Evolutionary conservation across 2,329 filamentous ascomycete species (phyloP).

Genomic region (Apiospora sp.): DNA sequence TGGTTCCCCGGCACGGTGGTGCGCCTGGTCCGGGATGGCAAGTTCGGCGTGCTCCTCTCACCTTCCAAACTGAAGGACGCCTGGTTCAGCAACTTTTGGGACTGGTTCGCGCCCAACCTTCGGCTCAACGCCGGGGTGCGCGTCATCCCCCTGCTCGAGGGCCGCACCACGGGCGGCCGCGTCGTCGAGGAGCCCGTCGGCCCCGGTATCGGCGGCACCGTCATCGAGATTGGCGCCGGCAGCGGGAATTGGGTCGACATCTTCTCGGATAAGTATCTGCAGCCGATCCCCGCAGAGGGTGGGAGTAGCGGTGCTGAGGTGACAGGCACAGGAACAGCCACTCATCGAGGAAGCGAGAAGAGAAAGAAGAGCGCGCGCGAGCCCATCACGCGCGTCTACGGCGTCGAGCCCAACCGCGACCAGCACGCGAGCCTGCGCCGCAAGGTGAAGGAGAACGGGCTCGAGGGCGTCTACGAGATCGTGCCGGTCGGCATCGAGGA

Average conservation of each 20-base stretch:
- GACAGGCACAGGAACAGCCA: not conserved
- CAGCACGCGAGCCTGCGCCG: conserved; percentile 57
- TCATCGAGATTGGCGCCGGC: conserved; percentile 70
- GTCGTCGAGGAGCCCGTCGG: conserved; percentile 44
- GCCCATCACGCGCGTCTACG: conserved; percentile 60
- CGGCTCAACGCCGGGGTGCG: conserved; percentile 49
- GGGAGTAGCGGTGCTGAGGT: not conserved
- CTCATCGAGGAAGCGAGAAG: not conserved
- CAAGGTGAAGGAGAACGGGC: conserved; percentile 58
- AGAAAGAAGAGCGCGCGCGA: conserved; percentile 25
- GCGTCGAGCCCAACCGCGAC: conserved; percentile 68
- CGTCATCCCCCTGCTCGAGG: conserved; percentile 64
- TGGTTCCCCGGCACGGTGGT: conserved; percentile 61
- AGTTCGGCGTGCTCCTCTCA: conserved; percentile 50
- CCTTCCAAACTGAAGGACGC: conserved; percentile 50
- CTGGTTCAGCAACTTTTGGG: conserved; percentile 72
- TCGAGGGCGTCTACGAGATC: conserved; percentile 67
- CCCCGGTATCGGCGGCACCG: conserved; percentile 56
- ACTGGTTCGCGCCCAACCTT: conserved; percentile 57
- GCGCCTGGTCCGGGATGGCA: conserved; percentile 46
- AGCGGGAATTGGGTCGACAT: conserved; percentile 67
- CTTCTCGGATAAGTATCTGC: conserved; percentile 46
- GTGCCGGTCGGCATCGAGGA: conserved; percentile 70
- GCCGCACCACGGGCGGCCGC: conserved; percentile 50
- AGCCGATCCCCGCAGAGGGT: conserved; percentile 24